Conservation (phyloP, 177 flowering plant genomes). For the Vitis hybrid region DNA sequence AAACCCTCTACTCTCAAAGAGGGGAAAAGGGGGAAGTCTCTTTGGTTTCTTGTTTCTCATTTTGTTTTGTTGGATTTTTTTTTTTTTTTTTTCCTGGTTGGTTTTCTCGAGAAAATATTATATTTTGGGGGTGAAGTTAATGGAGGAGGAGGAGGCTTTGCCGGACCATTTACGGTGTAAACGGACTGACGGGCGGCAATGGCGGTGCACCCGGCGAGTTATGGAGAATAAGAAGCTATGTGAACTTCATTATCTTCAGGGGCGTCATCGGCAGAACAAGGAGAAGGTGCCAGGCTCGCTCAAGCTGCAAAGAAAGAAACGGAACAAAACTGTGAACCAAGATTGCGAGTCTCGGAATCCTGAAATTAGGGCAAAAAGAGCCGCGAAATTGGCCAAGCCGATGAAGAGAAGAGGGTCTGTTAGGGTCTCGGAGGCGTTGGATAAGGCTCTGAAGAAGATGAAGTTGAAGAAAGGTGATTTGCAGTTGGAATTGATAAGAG, state of each 20-base stretch:
- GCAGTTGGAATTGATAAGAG: conserved; percentile 65
- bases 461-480: conserved; percentile 46
- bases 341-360: conserved; percentile 4
- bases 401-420: conserved; percentile 9
- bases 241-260: conserved; percentile 66
- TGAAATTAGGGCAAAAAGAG: conserved; percentile 22
- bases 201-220: conserved; percentile 71
- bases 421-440: conserved; percentile 36
- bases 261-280: conserved; percentile 55
- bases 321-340: conserved; percentile 5
- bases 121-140: background rate
- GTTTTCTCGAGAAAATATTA: conserved; percentile 2
- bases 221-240: conserved; percentile 58
- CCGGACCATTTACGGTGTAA: conserved; percentile 60
- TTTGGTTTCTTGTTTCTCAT: too few species aligned
- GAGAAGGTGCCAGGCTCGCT: conserved; percentile 67
- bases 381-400: conserved; percentile 11
- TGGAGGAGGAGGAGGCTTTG: conserved; percentile 29
- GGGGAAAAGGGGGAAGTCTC: background rate
- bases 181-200: conserved; percentile 72
- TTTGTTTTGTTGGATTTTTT: too few species aligned
- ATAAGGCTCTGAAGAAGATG: conserved; percentile 45
- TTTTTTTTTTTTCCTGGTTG: background rate
- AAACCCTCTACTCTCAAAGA: background rate
- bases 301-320: conserved; percentile 45